Base-by-base conservation (phyloP, 345 rosid species). In the Ceriops tagal region DNA sequence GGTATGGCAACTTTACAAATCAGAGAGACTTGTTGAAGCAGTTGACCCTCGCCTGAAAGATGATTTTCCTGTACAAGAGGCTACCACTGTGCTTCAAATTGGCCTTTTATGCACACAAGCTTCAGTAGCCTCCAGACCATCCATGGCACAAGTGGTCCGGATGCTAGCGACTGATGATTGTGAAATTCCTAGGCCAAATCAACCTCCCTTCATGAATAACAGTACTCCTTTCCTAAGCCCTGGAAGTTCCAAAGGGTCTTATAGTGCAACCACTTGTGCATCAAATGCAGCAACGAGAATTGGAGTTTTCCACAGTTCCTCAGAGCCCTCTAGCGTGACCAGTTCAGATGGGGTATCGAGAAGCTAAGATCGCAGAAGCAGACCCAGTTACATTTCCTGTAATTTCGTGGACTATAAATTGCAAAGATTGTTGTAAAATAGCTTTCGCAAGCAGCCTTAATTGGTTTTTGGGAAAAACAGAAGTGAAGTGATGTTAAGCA, bases 51-150 rank as follows among this genome's bases (percentile, higher is more conserved):
- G 64, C 46, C 68, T 81, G 53, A 62, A 39, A 60, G 71, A 59
- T 27, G 81, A 83, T 26, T 71, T 68, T 27, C 75, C 78, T 5
- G 73, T 49, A 15, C 43, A 75, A 58, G 80, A 77, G 28, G 79
- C 73, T 19, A 21, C 66, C 24, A 18, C 6, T 22, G 85, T 83
- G 58, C 87, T 85, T 34, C 89, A 67, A 65, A 76, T 82, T 3
- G 87, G 87, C 19, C 77, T 85, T n/a, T 28, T 85, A 26, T 85
- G 87, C 76, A 67, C 85, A 24, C 89, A 83, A 65, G 87, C 85
- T 13, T 64, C 81, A 21, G 85, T 67, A 28, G 37, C 82, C 16
- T 64, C 67, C 51, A 77, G 89, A 72, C 89, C 87, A 65, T 77
- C 87, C 34, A 85, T 85, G 89, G 67, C 27, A 18, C 60, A 77